These are phyloP conservation scores for Bipolaris sorokiniana DNA, from an alignment of 2,329 filamentous ascomycete genomes.

Conservation along the genomic window DNA sequence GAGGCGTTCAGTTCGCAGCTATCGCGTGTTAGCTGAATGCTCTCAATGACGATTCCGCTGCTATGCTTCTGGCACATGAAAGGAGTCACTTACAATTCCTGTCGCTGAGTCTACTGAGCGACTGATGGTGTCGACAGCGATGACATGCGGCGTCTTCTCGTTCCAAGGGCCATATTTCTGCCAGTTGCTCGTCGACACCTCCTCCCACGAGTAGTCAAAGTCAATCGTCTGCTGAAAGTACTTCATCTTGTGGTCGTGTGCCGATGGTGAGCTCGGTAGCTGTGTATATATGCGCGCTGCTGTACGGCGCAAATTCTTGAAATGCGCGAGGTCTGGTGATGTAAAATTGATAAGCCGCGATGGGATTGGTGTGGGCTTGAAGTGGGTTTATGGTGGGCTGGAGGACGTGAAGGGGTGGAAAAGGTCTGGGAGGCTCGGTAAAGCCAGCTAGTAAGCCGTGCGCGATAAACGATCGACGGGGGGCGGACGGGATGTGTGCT, in stretches of 20 bases:
- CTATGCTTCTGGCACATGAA: conserved; percentile 16
- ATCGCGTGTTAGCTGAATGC: conserved; percentile 17
- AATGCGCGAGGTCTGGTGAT: background rate
- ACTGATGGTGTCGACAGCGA: conserved; percentile 90
- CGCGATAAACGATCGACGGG: conserved; percentile 25
- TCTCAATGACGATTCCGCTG: background rate
- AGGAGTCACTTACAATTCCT: conserved; percentile 64
- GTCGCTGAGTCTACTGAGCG: conserved; percentile 69
- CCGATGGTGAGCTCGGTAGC: conserved; percentile 9
- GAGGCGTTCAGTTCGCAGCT: conserved; percentile 74
- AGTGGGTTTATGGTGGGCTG: conserved; percentile 15
- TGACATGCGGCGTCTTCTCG: conserved; percentile 95
- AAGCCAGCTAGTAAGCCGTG: conserved; percentile 26
- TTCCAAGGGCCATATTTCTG: conserved; percentile 99
- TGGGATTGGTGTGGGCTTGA: conserved; percentile 2
- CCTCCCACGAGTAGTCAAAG: conserved; percentile 98
- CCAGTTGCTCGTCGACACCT: conserved; percentile 98
- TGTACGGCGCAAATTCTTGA: background rate
- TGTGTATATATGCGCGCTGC: conserved; percentile 6
- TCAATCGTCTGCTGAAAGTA: conserved; percentile 90
- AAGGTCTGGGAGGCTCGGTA: conserved; percentile 23
- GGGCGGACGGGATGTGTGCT: conserved; percentile 20
- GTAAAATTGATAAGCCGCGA: conserved; percentile 13
- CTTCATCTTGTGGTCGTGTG: conserved; percentile 69
- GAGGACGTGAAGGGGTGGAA: conserved; percentile 18